phyloP scores from a whole-genome alignment of 192 early-diverging fungal genomes.

The Coemansia erecta region DNA sequence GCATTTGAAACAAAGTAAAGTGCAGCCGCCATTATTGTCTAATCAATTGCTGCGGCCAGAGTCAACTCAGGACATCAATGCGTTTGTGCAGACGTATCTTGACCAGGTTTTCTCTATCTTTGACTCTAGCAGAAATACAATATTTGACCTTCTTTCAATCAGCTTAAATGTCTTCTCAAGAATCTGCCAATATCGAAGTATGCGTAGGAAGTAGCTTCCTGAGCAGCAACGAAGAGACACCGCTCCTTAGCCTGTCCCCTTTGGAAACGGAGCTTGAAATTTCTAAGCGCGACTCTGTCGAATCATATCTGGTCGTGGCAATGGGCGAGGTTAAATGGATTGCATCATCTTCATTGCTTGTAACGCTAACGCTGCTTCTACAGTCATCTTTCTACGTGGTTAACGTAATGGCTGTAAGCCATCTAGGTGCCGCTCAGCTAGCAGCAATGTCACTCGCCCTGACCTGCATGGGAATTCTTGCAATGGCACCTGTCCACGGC shows the following conservation, averaged over 20 bases:
- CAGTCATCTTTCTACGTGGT: constrained; percentile 63
- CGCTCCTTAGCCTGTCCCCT: background rate
- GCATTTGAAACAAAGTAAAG: background rate
- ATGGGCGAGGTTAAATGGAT: constrained; percentile 19
- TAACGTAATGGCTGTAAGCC: constrained; percentile 62
- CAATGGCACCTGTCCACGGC: constrained; percentile 62
- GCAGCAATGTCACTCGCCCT: constrained; percentile 62
- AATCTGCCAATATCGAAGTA: background rate
- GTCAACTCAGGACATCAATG: no score
- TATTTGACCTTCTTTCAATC: no score
- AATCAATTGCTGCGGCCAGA: no score
- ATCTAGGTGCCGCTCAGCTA: constrained; percentile 56
- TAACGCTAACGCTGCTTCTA: constrained; percentile 53
- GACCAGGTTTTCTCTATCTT: no score
- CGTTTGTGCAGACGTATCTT: no score
- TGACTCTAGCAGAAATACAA: no score
- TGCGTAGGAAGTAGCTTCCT: background rate
- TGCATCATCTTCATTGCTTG: constrained; percentile 25
- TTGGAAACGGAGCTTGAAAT: background rate
- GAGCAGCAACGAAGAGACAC: background rate
- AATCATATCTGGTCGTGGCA: background rate
- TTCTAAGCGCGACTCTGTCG: background rate
- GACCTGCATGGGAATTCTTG: constrained; percentile 57
- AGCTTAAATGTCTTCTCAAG: background rate
- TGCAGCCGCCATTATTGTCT: no score